phyloP scores from a whole-genome alignment of 2,329 filamentous ascomycete genomes.

The Penicillium oxalicum region DNA sequence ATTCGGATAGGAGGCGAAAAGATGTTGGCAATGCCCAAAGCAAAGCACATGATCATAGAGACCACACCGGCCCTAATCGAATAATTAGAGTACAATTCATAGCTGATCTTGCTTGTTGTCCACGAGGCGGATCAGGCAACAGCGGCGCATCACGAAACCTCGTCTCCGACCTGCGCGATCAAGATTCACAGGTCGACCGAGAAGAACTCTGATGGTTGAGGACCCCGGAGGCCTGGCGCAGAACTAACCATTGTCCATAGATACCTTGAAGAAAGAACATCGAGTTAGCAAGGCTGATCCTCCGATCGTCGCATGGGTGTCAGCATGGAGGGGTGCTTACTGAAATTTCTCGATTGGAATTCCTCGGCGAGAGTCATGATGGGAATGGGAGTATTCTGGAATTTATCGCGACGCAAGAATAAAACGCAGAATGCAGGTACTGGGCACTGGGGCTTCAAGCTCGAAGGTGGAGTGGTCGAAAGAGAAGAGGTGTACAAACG shows the following conservation, averaged over 20 bases:
- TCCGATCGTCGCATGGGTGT: constrained; percentile 12
- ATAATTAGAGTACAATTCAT: constrained; percentile 10
- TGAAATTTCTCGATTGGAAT: constrained; percentile 61
- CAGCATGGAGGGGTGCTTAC: constrained; percentile 40
- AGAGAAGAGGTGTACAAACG: constrained; percentile 15
- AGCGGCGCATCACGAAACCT: too few species aligned
- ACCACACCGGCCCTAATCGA: constrained; percentile 46
- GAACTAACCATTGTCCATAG: constrained; percentile 61
- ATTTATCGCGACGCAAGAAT: constrained; percentile 1
- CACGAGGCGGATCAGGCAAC: too few species aligned
- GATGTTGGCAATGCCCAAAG: constrained; percentile 63
- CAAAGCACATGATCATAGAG: constrained; percentile 60
- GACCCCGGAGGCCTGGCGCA: background rate
- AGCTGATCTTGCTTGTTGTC: too few species aligned
- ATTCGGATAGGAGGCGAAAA: constrained; percentile 55
- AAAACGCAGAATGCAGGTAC: constrained; percentile 1
- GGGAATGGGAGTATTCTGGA: constrained; percentile 8
- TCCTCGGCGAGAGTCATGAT: constrained; percentile 57
- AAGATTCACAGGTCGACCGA: too few species aligned
- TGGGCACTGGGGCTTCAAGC: constrained; percentile 2
- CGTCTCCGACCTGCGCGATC: too few species aligned
- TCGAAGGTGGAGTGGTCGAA: constrained; percentile 7
- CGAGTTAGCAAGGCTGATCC: constrained; percentile 19
- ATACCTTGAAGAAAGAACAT: constrained; percentile 47
- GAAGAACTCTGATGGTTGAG: too few species aligned